Base-by-base conservation (phyloP, 2,329 filamentous ascomycete species). In the Chaetomium globosum region DNA sequence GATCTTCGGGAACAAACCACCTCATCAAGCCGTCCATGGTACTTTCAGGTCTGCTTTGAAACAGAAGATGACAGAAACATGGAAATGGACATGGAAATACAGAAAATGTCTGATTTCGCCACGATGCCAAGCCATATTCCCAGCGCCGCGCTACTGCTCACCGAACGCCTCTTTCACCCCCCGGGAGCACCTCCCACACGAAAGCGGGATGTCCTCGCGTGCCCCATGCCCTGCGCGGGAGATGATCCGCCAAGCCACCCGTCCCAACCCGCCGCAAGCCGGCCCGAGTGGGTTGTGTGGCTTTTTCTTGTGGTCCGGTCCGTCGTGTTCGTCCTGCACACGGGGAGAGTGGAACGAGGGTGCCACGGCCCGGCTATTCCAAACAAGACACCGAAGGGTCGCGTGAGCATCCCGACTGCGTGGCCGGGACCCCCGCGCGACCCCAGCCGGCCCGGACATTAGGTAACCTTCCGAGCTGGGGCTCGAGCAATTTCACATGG, bases 121-220 rank as follows among this genome's bases (percentile, higher is more conserved):
- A 52, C 23, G 23, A 52, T 26, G 49, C 49, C 49, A 52, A 52
- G 49, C 23, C 49, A 52, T 52, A 26, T 52, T n/a, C 23, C 6
- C 51, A 19, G 26, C 26, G 13, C 16, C 4, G 39, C 39, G 16
- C 5, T 43, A 19, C 39, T 26, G 28, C 23, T 64, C 62, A 60
- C 49, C 51, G 56, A 59, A 51, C 28, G 51, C 43, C 39, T 43
- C 39, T 43, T 43, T n/a, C 16, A 6, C 39, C 39, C 36, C 36
- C 63, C 57, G 30, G 30, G 57, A 43, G 16, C 55, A 13, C 16
- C n/a, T 21, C 10, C 49, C 30, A 30, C 7, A 46, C 52, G 46
- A 57, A 65, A 60, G 63, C 52, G 63, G 63, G 58, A 65, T 65
- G n/a, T 57, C 23, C 23, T 65, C 63, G 58, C 58, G 58, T 65